Evolutionary conservation across 441 rosid genomes (phyloP).

Genomic region (Croton laevigatus): DNA sequence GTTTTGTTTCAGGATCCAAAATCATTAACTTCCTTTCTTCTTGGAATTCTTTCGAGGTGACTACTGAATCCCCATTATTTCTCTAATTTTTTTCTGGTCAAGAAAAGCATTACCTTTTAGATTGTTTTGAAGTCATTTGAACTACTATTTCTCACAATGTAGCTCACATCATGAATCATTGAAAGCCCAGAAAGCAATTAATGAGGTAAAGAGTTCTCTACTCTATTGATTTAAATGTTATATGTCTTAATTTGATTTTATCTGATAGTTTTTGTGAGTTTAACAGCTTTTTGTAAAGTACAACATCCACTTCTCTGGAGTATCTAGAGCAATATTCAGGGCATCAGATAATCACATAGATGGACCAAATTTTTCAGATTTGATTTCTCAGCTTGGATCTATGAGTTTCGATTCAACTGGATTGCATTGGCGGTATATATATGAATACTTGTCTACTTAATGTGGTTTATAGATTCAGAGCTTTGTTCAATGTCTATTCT

Average conservation of each 20-base stretch:
- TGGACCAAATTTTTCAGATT: constrained; percentile 66
- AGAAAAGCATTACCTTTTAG: not conserved
- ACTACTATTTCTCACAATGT: constrained; percentile 30
- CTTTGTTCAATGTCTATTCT: not conserved
- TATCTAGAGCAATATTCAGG: constrained; percentile 78
- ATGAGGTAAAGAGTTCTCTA: constrained; percentile 61
- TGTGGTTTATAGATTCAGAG: constrained; percentile 10
- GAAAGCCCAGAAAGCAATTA: constrained; percentile 95
- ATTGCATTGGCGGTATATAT: constrained; percentile 93
- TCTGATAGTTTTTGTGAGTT: constrained; percentile 29
- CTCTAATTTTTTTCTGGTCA: constrained; percentile 9
- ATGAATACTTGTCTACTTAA: constrained; percentile 20
- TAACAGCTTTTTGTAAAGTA: constrained; percentile 97
- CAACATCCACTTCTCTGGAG: constrained; percentile 94
- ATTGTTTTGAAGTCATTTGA: constrained; percentile 12
- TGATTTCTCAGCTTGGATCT: constrained; percentile 85
- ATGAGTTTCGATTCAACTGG: constrained; percentile 91
- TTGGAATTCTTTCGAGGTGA: constrained; percentile 94
- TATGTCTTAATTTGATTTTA: constrained; percentile 20
- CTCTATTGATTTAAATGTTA: constrained; percentile 15
- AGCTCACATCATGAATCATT: constrained; percentile 97
- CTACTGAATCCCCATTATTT: not conserved
- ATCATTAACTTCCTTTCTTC: constrained; percentile 78
- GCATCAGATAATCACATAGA: constrained; percentile 57
- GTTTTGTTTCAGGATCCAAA: constrained; percentile 73